Base-by-base conservation (phyloP, 495 filamentous ascomycete genomes). In the Penicillium manginii region DNA sequence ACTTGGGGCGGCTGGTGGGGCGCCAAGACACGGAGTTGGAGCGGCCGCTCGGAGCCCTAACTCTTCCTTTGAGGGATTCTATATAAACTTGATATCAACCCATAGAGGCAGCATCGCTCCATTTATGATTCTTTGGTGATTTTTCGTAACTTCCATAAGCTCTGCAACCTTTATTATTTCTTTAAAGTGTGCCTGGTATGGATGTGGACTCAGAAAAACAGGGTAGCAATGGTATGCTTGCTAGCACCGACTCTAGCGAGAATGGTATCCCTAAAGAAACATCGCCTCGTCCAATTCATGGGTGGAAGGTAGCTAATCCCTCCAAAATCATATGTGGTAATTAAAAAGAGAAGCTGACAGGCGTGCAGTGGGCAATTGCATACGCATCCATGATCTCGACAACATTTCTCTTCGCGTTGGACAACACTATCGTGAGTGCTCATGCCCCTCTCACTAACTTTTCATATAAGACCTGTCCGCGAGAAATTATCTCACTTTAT, bases 211-310 rank as follows among this genome's bases (percentile, higher is more conserved):
- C 15, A 32, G 47, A 50, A 50, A 50, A 50, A 50, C 47, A 32
- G 18, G 47, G 47, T 29, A 29, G 47, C 47, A 50, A 32, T 50
- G 47, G 23, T 11, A 50, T 23, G 4, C 18, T 50, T 29, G 47
- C 47, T 29, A 50, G 6, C 47, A 50, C 47, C 47, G 47, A 50
- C 46, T 49, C 46, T 23, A 49, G 46, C 47, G 23, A 32, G 23
- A 50, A 50, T 11, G 47, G 4, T 12, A 15, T 32, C 23, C 47
- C 47, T 29, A 32, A 32, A 23, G 47, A 50, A 0, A 50, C 47
- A 50, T 50, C 47, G 23, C 47, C 47, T 29, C 47, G 47, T 32
- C 47, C 47, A 29, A 50, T 50, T 50, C 47, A 50, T 50, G 47
- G 47, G 17, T 50, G 47, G 47, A 50, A 50, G 47, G 47, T 50